Percentiles rank a stretch among this genome's conserved stretches.
Evolutionary conservation across 768 basidiomycete genomes (phyloP).

Genomic region (Boletus barrowsii): DNA sequence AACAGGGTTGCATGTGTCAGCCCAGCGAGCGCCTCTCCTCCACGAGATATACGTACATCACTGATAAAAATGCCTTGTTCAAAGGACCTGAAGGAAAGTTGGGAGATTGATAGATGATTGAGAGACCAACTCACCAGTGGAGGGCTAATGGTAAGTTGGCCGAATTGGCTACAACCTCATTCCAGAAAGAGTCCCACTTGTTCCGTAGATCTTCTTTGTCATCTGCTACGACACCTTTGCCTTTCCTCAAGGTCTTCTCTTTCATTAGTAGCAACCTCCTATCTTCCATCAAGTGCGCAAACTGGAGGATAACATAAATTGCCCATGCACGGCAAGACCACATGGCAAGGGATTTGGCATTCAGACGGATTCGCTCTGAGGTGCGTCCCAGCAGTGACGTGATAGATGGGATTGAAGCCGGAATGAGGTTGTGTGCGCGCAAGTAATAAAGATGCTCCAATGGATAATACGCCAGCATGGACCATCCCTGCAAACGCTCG

Average conservation of each 20-base stretch:
- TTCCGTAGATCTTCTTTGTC: slow-evolving; percentile 57
- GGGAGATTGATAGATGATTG: neutral
- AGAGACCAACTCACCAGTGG: slow-evolving; percentile 61
- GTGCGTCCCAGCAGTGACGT: slow-evolving; percentile 40
- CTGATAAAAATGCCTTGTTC: slow-evolving; percentile 64
- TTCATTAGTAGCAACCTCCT: slow-evolving; percentile 53
- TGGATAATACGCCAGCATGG: slow-evolving; percentile 79
- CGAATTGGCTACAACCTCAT: slow-evolving; percentile 67
- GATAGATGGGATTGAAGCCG: slow-evolving; percentile 48
- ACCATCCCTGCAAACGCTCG: slow-evolving; percentile 70
- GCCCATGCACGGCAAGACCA: slow-evolving; percentile 87
- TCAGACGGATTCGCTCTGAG: slow-evolving; percentile 42
- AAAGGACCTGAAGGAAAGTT: slow-evolving; percentile 50
- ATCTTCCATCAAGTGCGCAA: slow-evolving; percentile 70
- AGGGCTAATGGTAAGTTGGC: slow-evolving; percentile 79
- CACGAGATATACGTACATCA: slow-evolving; percentile 43
- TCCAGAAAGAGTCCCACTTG: slow-evolving; percentile 67
- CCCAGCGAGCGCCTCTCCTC: neutral
- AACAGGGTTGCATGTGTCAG: slow-evolving; percentile 8
- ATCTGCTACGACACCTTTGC: slow-evolving; percentile 47
- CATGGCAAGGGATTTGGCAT: slow-evolving; percentile 47
- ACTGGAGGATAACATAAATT: slow-evolving; percentile 71
- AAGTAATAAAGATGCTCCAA: slow-evolving; percentile 76
- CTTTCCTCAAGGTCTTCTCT: slow-evolving; percentile 55
- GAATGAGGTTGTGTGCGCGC: slow-evolving; percentile 56